A percentile compares a stretch with the other conserved stretches of the same genome.
Conservation (phyloP, 73 alveolate species). For the Paramecium sexaurelia region DNA sequence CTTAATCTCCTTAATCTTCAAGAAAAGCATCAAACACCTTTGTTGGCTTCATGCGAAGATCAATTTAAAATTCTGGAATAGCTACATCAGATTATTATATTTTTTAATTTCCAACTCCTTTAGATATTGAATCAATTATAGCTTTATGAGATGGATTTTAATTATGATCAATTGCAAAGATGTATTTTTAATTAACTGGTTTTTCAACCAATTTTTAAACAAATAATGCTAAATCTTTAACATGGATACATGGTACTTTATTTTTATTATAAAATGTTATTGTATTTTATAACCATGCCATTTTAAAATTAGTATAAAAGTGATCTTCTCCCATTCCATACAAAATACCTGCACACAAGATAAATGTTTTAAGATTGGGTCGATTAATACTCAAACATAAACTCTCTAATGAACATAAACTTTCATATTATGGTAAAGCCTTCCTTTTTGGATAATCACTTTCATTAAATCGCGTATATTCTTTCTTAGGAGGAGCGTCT, state of each 20-base stretch:
- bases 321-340: constrained; percentile 77
- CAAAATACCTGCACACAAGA: constrained; percentile 72
- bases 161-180: constrained; percentile 75
- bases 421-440: constrained; percentile 64
- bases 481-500: constrained; percentile 51
- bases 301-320: constrained; percentile 70
- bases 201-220: constrained; percentile 63
- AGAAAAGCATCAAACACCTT: constrained; percentile 65
- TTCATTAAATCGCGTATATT: constrained; percentile 58
- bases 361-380: constrained; percentile 57
- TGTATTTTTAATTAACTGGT: constrained; percentile 61
- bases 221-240: constrained; percentile 72
- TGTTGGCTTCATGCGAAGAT: constrained; percentile 69
- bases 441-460: constrained; percentile 61
- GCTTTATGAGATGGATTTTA: constrained; percentile 64
- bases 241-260: constrained; percentile 74
- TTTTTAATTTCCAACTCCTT: constrained; percentile 65
- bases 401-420: constrained; percentile 57
- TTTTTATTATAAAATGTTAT: constrained; percentile 63
- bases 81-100: constrained; percentile 36
- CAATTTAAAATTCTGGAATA: constrained; percentile 62
- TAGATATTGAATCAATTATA: constrained; percentile 61
- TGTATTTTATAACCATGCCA: constrained; percentile 62
- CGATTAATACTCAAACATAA: constrained; percentile 57
- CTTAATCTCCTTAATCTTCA: constrained; percentile 64